Base-by-base conservation (phyloP, 2,329 filamentous ascomycete species). In the Fusarium verticillioides region DNA sequence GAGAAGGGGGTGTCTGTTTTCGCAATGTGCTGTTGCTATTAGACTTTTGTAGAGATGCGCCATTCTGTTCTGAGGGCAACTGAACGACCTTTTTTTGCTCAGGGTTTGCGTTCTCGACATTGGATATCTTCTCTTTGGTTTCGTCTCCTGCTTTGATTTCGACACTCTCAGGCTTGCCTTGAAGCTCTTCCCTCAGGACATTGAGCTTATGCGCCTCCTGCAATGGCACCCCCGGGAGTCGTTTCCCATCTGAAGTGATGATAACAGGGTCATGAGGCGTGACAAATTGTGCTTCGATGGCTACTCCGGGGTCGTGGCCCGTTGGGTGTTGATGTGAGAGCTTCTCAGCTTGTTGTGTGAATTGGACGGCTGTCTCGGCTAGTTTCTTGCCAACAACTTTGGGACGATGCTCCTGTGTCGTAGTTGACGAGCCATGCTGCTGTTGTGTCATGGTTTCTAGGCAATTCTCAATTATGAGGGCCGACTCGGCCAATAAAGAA, bases 191-290 rank as follows among this genome's bases (percentile, higher is more conserved):
- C 68, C 86, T 89, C 46, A 93, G 79, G 9, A 84, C 78, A 78
- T 95, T 95, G 63, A 95, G 85, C 78, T 90, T 92, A 69, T 89
- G 85, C 2, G 93, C 92, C 82, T 95, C 93, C 37, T 88, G 84
- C 9, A 94, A 79, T 3, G 93, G 92, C 4, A 95, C 90, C 3
- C 88, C 88, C 0, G 93, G 93, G 10, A 95, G 80, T 43, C 92
- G 85, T 52, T 88, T 86, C 36, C 92, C 92, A 78, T 92, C 88
- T 19, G 87, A 87, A 2, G 92, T 94, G 60, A 91, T 84, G 50
- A 95, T 89, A 21, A 95, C 89, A 1, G 92, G 89, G 79, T 95
- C 93, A 54, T 92, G 89, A 0, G 91, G 88, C 1, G 93, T 95
- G 37, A 92, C 83, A 69, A 88, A 90, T n/a, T 82, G 87, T 36